phyloP scores from a whole-genome alignment of 1,284 basidiomycete species.

The Meripilus lineatus region DNA sequence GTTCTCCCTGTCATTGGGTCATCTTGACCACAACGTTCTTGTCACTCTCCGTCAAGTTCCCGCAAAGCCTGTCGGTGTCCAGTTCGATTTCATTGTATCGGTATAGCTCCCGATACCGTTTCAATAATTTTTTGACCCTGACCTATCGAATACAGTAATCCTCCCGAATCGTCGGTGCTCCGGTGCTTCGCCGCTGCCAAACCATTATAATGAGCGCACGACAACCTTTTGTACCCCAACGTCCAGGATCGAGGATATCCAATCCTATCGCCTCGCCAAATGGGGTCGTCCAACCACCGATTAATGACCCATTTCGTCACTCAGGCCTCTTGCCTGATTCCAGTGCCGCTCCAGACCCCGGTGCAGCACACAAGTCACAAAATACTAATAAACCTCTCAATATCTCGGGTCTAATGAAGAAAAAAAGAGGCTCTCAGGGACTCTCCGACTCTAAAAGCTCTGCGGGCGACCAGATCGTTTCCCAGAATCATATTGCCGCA shows the following conservation, averaged over 20 bases:
- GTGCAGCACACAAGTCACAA: neutral
- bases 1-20: no score
- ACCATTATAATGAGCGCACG: slow-evolving; percentile 19
- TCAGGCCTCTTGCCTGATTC: slow-evolving; percentile 4
- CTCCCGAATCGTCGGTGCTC: no score
- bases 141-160: no score
- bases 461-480: neutral
- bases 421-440: neutral
- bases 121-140: no score
- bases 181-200: no score
- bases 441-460: slow-evolving; percentile 12
- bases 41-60: no score
- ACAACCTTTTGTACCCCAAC: slow-evolving; percentile 18
- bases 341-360: neutral
- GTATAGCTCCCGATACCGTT: no score
- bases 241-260: slow-evolving; percentile 3
- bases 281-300: neutral
- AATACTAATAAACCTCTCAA: slow-evolving; percentile 25
- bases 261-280: neutral
- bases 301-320: slow-evolving; percentile 5
- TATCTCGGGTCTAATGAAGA: slow-evolving; percentile 19
- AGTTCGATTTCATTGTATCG: no score
- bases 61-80: no score
- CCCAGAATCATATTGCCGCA: slow-evolving; percentile 13
- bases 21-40: no score